Evolutionary conservation across 129 eudicot species (phyloP), one percentile per base, ranked within the genome.

Genomic region (Oenanthe sinensis): DNA sequence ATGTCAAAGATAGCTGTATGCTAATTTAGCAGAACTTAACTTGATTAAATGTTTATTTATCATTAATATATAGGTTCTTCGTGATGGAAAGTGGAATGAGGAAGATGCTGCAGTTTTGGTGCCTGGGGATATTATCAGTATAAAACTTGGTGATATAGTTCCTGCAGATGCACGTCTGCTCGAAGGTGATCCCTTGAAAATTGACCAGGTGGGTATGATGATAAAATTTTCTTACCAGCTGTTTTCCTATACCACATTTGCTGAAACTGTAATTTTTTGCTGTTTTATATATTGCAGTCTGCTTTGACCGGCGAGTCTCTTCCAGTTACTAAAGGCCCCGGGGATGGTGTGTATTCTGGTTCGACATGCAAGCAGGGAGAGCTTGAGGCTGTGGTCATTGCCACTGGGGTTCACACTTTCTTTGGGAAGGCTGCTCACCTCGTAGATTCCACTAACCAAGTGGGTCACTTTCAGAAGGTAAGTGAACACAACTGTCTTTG

Each of bases 371-470:
- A 96, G 79, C 99, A 96, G 75, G 99, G 99, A 77, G 99, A 96
- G 75, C 82, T 96, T 33, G 97, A 96, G 65, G 99, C 99, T 24
- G 86, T 96, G 19, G 99, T 96, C 45, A 96, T 96, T 60, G 97
- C 97, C 24, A 96, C 99, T 42, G 99, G 99, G 78, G 99, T 96
- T 44, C 99, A 96, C 83, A 96, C 99, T 1, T 96, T 96, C 80
- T 96, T 96, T 33, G 99, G 99, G 20, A 96, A 96, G 86, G 99
- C 99, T 50, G 99, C 99, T 77, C 99, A 96, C 80, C 99, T 96
- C 77, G 99, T 96, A 47, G 99, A 96, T 80, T 76, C 86, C 58
- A 96, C 99, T 68, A 96, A 96, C 63, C 97, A 96, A 92, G 99
- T 92, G 50, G 99, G 99, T 30, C 99, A 96, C 86, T 96, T 96